Conservation (phyloP, 1,284 basidiomycete species). For the Blastosporella zonata region DNA sequence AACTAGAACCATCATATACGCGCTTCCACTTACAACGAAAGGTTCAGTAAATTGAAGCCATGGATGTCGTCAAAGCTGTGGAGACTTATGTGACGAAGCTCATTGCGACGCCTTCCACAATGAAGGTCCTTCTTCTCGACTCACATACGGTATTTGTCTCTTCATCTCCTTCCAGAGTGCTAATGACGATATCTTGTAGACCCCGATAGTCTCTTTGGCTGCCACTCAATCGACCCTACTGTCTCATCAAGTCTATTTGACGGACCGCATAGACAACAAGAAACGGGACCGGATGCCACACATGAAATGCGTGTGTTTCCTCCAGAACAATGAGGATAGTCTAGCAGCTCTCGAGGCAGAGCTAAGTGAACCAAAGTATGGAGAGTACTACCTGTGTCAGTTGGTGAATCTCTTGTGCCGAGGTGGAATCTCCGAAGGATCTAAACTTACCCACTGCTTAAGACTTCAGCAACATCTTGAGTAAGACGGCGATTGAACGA, state of each 20-base stretch:
- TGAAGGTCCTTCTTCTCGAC: conserved; percentile 98
- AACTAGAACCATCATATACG: too few relatives aligned
- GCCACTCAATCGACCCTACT: conserved; percentile 93
- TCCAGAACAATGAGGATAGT: conserved; percentile 79
- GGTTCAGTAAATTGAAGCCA: too few relatives aligned
- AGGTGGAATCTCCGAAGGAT: conserved; percentile 18
- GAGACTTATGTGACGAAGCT: conserved; percentile 93
- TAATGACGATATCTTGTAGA: conserved; percentile 46
- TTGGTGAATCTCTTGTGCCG: conserved; percentile 56
- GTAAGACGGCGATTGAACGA: conserved; percentile 88
- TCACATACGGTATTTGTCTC: conserved; percentile 77
- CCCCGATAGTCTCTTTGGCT: conserved; percentile 95
- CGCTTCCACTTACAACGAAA: too few relatives aligned
- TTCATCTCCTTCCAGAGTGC: conserved; percentile 5
- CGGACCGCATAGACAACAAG: conserved; percentile 93
- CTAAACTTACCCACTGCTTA: conserved; percentile 22
- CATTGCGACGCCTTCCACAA: conserved; percentile 81
- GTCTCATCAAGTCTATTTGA: conserved; percentile 97
- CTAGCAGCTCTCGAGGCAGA: conserved; percentile 83
- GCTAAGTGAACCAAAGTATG: conserved; percentile 88
- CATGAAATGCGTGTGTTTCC: conserved; percentile 95
- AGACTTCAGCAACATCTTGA: conserved; percentile 96
- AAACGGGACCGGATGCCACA: conserved; percentile 89
- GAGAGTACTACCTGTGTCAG: conserved; percentile 97
- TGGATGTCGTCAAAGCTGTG: conserved; percentile 96